Evolutionary conservation across 1,139 yeast genomes (phyloP).

Genomic region (Saccharomyces hybrid): DNA sequence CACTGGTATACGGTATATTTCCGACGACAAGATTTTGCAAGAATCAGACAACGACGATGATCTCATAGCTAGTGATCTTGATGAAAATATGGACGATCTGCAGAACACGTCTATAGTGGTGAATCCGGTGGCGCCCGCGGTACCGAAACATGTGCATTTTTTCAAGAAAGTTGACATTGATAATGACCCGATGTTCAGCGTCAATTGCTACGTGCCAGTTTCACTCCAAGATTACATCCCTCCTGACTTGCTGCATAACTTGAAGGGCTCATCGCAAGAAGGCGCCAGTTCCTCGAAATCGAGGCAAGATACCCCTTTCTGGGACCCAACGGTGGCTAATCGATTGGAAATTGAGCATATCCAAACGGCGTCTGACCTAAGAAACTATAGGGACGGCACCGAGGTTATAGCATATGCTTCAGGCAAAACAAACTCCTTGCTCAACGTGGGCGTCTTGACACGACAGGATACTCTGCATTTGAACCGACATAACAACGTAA

Average conservation of each 20-base stretch:
- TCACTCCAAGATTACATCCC: constrained; percentile 8
- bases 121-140: constrained; percentile 1
- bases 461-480: neutral
- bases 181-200: constrained; percentile 3
- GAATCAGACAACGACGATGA: constrained; percentile 1
- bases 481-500: constrained; percentile 1
- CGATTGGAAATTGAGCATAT: constrained; percentile 14
- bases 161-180: constrained; percentile 5
- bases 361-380: constrained; percentile 22
- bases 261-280: neutral
- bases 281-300: neutral
- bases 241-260: neutral
- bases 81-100: constrained; percentile 2
- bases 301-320: neutral
- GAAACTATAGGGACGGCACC: constrained; percentile 17
- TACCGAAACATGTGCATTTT: constrained; percentile 5
- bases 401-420: constrained; percentile 18
- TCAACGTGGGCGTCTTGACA: constrained; percentile 11
- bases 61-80: constrained; percentile 2
- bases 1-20: neutral
- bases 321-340: constrained; percentile 11
- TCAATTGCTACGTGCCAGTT: neutral
- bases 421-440: constrained; percentile 16
- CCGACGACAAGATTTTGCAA: neutral
- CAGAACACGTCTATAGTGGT: constrained; percentile 1